phyloP scores from a whole-genome alignment of 805 yeast genomes.

The Ogataea henricii region DNA sequence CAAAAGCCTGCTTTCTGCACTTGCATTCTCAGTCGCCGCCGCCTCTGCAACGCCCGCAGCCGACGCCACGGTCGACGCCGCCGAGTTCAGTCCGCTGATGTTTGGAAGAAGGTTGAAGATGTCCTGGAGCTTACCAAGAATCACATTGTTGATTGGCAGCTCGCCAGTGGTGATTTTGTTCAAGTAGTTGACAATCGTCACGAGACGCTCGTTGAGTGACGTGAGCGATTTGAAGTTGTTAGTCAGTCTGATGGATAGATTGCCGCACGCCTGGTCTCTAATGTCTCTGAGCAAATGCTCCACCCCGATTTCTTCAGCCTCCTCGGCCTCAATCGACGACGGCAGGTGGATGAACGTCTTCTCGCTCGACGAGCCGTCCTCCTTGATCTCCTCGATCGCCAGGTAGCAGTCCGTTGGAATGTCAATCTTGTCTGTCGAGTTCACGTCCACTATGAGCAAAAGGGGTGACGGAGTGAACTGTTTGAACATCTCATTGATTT shows the following conservation, averaged over 20 bases:
- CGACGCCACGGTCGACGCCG: slow-evolving; percentile 5
- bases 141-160: slow-evolving; percentile 86
- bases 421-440: slow-evolving; percentile 74
- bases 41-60: background rate
- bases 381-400: slow-evolving; percentile 93
- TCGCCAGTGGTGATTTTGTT: slow-evolving; percentile 68
- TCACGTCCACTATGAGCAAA: slow-evolving; percentile 87
- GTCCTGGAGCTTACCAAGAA: slow-evolving; percentile 90
- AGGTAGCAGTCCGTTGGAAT: slow-evolving; percentile 94
- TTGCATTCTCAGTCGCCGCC: slow-evolving; percentile 12
- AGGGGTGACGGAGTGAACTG: slow-evolving; percentile 80
- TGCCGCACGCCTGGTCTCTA: slow-evolving; percentile 96
- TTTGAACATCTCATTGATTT: slow-evolving; percentile 87
- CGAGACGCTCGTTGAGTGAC: slow-evolving; percentile 78
- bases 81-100: slow-evolving; percentile 40
- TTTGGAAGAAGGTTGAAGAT: slow-evolving; percentile 92
- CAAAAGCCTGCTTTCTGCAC: slow-evolving; percentile 36
- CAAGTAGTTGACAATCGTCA: slow-evolving; percentile 76
- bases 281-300: slow-evolving; percentile 94
- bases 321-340: slow-evolving; percentile 92
- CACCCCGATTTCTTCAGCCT: slow-evolving; percentile 98
- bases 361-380: slow-evolving; percentile 92
- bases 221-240: slow-evolving; percentile 85
- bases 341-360: slow-evolving; percentile 93
- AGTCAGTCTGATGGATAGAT: slow-evolving; percentile 81